phyloP scores from a whole-genome alignment of 371 early-diverging fungal genomes.

The Mortierella polycephala region DNA sequence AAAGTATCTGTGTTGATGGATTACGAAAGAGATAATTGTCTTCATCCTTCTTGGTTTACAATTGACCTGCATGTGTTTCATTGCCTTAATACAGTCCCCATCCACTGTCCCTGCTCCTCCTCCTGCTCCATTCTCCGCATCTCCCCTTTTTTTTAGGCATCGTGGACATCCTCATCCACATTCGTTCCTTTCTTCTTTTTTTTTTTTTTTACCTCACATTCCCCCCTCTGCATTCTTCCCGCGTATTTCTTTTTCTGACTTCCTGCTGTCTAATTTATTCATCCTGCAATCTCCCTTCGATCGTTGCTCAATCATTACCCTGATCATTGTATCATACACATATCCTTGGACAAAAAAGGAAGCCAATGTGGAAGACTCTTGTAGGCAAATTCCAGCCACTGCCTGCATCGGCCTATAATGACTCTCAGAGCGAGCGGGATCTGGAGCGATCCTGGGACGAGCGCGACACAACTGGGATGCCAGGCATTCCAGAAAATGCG shows the following conservation, averaged over 20 bases:
- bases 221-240: neutral
- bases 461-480: slow-evolving; percentile 45
- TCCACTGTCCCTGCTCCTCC: neutral
- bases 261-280: neutral
- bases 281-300: neutral
- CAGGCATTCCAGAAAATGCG: slow-evolving; percentile 39
- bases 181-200: neutral
- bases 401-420: slow-evolving; percentile 39
- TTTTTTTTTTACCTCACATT: slow-evolving; percentile 3
- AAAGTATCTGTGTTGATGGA: neutral
- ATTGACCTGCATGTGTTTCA: neutral
- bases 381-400: slow-evolving; percentile 55
- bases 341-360: neutral
- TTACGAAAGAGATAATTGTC: neutral
- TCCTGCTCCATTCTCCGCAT: neutral
- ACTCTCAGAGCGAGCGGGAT: slow-evolving; percentile 45
- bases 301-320: neutral
- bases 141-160: neutral
- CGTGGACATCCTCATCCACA: neutral
- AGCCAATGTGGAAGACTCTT: slow-evolving; percentile 52
- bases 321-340: neutral
- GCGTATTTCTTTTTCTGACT: neutral
- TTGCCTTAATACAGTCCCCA: neutral
- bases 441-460: slow-evolving; percentile 51
- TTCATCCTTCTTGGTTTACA: neutral